Evolutionary conservation across 257 asterid genomes (phyloP), one percentile per base, ranked within the genome.

Genomic region (Oldenlandia corymbosa): DNA sequence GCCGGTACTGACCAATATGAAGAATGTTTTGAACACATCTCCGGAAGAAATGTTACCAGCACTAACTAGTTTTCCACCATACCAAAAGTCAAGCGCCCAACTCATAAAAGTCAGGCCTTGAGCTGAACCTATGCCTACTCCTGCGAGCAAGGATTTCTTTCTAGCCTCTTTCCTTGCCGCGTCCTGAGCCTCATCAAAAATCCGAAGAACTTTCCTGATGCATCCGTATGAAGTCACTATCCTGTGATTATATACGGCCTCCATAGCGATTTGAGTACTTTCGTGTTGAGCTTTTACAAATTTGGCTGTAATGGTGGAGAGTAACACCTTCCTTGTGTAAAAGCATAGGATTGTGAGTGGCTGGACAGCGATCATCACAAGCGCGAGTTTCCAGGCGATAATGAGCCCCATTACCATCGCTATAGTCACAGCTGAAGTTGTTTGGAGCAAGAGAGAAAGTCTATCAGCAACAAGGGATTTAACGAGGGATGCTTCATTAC

Each of bases 21-120:
- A 87, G 78, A 87, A 87, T 9, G 95, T 87, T 45, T 75, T 84
- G 67, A 90, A 90, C 30, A 90, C 94, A 68, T 87, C 97, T 2
- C 85, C 94, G 0, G 97, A 76, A 4, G 95, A 87, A 45, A 90
- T 85, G 48, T 85, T 83, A 50, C 95, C 95, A 31, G 72, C 68
- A 61, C 72, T 65, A 0, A 90, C 90, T 12, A 90, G 24, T 47
- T 54, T 87, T 10, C 97, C 97, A 18, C 97, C 97, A 61, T 83
- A 87, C 97, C 97, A 90, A 23, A 90, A 87, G 41, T 90, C 97
- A 46, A 90, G 73, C 14, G 97, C 97, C 97, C 95, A 87, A 64
- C 94, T 78, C 31, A 90, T 87, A 65, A 87, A 87, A 6, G 88
- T 85, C 21, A 90, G 71, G n/a, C 97, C 94, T 21, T 90, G 97